These are phyloP conservation scores for Leccinum fuscescens DNA, from an alignment of 1,284 basidiomycete genomes.

Conservation along the genomic window DNA sequence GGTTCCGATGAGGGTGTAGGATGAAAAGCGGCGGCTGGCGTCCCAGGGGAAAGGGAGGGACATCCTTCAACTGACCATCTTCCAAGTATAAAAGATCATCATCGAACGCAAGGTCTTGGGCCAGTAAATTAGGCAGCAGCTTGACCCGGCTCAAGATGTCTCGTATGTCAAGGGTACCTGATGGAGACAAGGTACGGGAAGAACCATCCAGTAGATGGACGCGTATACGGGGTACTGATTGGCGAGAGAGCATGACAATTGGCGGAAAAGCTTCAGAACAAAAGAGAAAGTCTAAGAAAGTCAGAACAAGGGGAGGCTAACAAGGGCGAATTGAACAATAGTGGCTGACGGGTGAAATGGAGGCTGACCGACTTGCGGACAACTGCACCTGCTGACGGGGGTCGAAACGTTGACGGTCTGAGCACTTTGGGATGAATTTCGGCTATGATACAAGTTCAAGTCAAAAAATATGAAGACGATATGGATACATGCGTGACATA, in stretches of 20 bases:
- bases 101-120: slow-evolving; percentile 14
- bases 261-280: slow-evolving; percentile 4
- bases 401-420: not conserved
- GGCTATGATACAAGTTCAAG: slow-evolving; percentile 13
- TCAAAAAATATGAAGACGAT: slow-evolving; percentile 10
- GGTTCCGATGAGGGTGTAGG: slow-evolving; percentile 25
- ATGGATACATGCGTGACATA: slow-evolving; percentile 29
- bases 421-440: not conserved
- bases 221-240: slow-evolving; percentile 26
- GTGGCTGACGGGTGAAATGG: slow-evolving; percentile 26
- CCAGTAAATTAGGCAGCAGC: slow-evolving; percentile 22
- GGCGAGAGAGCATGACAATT: slow-evolving; percentile 18
- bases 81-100: slow-evolving; percentile 12
- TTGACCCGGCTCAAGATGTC: slow-evolving; percentile 21
- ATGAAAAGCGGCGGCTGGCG: slow-evolving; percentile 27
- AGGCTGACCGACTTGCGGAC: slow-evolving; percentile 24
- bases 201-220: slow-evolving; percentile 18
- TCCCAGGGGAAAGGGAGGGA: slow-evolving; percentile 28
- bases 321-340: not conserved
- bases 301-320: slow-evolving; percentile 8
- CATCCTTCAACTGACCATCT: slow-evolving; percentile 10
- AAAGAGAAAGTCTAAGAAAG: slow-evolving; percentile 1
- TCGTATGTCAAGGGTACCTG: slow-evolving; percentile 30
- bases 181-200: slow-evolving; percentile 19
- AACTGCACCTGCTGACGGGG: not conserved